Evolutionary conservation across 2,329 filamentous ascomycete species (phyloP), one percentile per base, ranked within the genome.

Genomic region (Ceratocystis albifundus): DNA sequence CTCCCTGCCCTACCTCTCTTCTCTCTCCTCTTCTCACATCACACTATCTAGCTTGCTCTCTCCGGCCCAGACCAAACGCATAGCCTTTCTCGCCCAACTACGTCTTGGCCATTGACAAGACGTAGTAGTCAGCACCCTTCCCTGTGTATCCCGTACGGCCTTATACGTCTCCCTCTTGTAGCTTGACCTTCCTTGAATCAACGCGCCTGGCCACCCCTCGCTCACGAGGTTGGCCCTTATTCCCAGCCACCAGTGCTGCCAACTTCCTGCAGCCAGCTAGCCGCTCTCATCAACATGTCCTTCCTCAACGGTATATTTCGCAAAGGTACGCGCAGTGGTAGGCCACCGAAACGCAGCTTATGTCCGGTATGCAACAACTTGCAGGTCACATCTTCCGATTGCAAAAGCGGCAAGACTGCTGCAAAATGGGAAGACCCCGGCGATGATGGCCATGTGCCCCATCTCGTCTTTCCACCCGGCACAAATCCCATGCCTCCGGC

Each of bases 321-420:
- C 64, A 68, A 68, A 46, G 53, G 66, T 45, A 46, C 45, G 45
- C 45, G 62, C 17, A 46, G 44, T 12, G 20, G 36, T 30, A 67
- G 64, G 28, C 53, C 41, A 12, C 62, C 66, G 32, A 63, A 62
- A 55, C 66, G 66, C 50, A 30, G 64, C 30, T 44, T 66, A 2
- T 68, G 66, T 45, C 64, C 61, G 3, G 64, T 68, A 30, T 68
- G 66, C 64, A 68, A 68, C 64, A 68, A 66, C 64, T 45, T 68
- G 28, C 61, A 63, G 32, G 65, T 68, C 22, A 66, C 66, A 7
- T 64, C 66, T 45, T 62, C 61, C 55, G 66, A 68, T 30, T 62
- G 62, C 66, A 65, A 68, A 44, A 36, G 57, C 61, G 53, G 28
- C 64, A 67, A 53, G 46, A 64, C 61, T 12, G 41, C 66, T 22